Evolutionary conservation across 805 yeast species (phyloP), one percentile per base, ranked within the genome.

Genomic region (Blastobotrys americana): DNA sequence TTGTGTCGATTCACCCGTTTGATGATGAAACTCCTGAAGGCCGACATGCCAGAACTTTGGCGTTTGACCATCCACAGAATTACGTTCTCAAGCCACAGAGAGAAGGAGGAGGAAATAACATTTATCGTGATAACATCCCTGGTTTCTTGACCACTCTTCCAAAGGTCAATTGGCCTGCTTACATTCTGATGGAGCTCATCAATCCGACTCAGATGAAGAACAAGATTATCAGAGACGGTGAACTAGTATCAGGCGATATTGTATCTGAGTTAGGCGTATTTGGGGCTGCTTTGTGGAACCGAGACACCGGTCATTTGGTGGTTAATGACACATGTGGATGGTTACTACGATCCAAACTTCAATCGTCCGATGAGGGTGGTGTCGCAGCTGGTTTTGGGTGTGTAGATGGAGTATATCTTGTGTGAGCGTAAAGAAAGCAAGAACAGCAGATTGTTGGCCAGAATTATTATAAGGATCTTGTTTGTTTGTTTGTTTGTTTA

Each of bases 371-470:
- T 64, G 99, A 93, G 68, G 98, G 98, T 33, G 99, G 99, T 34
- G 97, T 93, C 27, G 97, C 97, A 18, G 98, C 98, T 13, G 99
- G 99, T 1, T 90, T 85, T 65, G 99, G 97, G 4, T 88, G 97
- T 64, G 85, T 93, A 34, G 98, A 93, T 64, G 84, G 88, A 57
- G 72, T 88, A 31, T 77, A 79, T 48, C 66, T 86, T 35, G 52
- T 58, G 9, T 59, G 56, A 70, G 18, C 21, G 15, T 16, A 37
- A 34, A 22, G 17, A 10, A 31, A 31, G n/a, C n/a, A 15, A 5
- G 18, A 18, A 6, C n/a, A 3, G 17, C 9, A 5, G 10, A 35
- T 28, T 22, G 9, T 19, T 20, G 15, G 42, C n/a, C n/a, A n/a
- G n/a, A n/a, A n/a, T n/a, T n/a, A n/a, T n/a, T n/a, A n/a, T n/a